A percentile compares a stretch with the other conserved stretches of the same genome.
Conservation (phyloP, 2,329 filamentous ascomycete genomes). For the Colletotrichum falcatum region DNA sequence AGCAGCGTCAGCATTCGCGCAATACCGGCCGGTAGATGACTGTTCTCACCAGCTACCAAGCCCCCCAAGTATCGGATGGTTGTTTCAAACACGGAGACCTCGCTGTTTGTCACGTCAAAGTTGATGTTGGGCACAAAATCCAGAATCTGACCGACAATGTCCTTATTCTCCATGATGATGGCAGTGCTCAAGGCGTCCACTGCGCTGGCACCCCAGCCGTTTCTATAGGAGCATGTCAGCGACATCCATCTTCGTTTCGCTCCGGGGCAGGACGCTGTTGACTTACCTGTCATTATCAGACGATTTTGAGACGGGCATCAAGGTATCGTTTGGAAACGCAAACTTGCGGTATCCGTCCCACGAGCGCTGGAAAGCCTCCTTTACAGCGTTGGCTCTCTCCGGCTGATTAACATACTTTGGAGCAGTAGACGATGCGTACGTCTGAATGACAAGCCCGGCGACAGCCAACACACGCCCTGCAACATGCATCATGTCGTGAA, state of each 20-base stretch:
- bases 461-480: conserved; percentile 9
- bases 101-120: conserved; percentile 70
- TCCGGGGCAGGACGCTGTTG: not conserved
- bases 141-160: conserved; percentile 78
- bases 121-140: conserved; percentile 77
- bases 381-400: conserved; percentile 69
- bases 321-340: conserved; percentile 82
- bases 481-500: conserved; percentile 11
- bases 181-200: conserved; percentile 86
- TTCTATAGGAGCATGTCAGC: conserved; percentile 61
- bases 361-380: conserved; percentile 75
- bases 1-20: not conserved
- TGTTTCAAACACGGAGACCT: conserved; percentile 87
- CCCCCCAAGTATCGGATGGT: conserved; percentile 90
- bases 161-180: conserved; percentile 77
- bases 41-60: conserved; percentile 73
- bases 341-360: conserved; percentile 81
- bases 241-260: not conserved
- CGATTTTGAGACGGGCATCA: conserved; percentile 74
- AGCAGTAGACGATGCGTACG: conserved; percentile 12
- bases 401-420: conserved; percentile 47
- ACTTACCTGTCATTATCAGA: conserved; percentile 77
- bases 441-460: conserved; percentile 17
- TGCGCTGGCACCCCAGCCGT: conserved; percentile 86
- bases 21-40: not conserved